Conservation (phyloP, 1,284 basidiomycete species). For the Exsudoporus floridanus region DNA sequence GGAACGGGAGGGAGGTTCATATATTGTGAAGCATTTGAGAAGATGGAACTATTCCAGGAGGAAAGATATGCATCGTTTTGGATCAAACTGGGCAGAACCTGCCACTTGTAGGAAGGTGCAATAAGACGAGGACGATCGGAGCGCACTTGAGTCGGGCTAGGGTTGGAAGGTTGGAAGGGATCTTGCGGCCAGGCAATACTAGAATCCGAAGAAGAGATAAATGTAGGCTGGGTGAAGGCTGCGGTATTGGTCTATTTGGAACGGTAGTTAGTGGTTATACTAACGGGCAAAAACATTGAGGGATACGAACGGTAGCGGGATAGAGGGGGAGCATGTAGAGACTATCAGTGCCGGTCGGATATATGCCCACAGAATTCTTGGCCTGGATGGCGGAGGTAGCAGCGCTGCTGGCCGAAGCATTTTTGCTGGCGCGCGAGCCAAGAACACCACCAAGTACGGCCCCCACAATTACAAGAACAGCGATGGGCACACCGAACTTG, state of each 20-base stretch:
- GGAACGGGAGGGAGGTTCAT: constrained; percentile 58
- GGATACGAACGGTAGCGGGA: constrained; percentile 71
- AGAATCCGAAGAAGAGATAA: constrained; percentile 49
- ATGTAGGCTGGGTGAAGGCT: constrained; percentile 74
- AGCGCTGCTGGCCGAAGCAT: constrained; percentile 36
- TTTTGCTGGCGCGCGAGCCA: constrained; percentile 53
- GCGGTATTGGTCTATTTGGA: constrained; percentile 71
- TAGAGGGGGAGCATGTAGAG: constrained; percentile 82
- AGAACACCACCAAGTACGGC: constrained; percentile 71
- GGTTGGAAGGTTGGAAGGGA: constrained; percentile 62
- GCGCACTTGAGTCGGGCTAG: constrained; percentile 61
- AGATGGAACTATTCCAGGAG: constrained; percentile 90
- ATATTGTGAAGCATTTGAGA: constrained; percentile 82
- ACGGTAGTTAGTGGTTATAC: constrained; percentile 1
- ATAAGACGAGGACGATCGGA: constrained; percentile 87
- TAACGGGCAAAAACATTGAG: neutral
- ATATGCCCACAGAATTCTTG: constrained; percentile 61
- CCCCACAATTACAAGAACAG: constrained; percentile 56
- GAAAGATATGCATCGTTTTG: constrained; percentile 82
- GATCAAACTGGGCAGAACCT: constrained; percentile 80
- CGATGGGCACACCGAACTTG: constrained; percentile 55
- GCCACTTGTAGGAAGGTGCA: constrained; percentile 91
- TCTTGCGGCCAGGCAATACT: constrained; percentile 75
- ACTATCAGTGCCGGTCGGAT: constrained; percentile 74
- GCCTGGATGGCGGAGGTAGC: constrained; percentile 58